Evolutionary conservation across 192 early-diverging fungal species (phyloP).

Genomic region (Podila minutissima): DNA sequence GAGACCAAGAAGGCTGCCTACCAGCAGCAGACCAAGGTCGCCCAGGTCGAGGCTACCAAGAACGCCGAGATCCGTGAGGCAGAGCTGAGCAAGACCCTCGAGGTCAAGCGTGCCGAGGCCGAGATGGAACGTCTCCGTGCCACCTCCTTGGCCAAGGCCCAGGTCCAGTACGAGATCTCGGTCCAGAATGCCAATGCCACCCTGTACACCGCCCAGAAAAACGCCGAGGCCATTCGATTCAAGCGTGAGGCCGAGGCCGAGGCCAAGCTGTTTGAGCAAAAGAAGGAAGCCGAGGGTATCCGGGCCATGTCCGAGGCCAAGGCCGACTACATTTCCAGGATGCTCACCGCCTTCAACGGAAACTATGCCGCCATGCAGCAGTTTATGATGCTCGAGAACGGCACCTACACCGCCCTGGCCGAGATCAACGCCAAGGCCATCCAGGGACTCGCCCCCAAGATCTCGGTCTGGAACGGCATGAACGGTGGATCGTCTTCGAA

Average conservation of each 20-base stretch:
- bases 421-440: conserved; percentile 61
- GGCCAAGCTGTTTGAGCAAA: conserved; percentile 42
- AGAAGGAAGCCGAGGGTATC: conserved; percentile 61
- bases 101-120: conserved; percentile 53
- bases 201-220: conserved; percentile 44
- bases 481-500: conserved; percentile 38
- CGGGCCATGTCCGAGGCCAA: conserved; percentile 51
- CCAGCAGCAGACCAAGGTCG: conserved; percentile 52
- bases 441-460: conserved; percentile 62
- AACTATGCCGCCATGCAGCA: conserved; percentile 51
- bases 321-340: conserved; percentile 51
- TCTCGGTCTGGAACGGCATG: conserved; percentile 58
- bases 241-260: conserved; percentile 22
- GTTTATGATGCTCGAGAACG: conserved; percentile 64
- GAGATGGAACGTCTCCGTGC: conserved; percentile 58
- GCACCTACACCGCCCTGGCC: conserved; percentile 58
- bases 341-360: conserved; percentile 39
- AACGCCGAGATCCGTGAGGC: conserved; percentile 40
- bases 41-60: conserved; percentile 63
- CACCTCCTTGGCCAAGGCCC: conserved; percentile 54
- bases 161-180: conserved; percentile 56
- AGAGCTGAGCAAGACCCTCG: conserved; percentile 60
- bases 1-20: conserved; percentile 45
- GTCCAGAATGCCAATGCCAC: conserved; percentile 53
- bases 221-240: conserved; percentile 47